Percentiles rank a stretch among this genome's conserved stretches.
Evolutionary conservation across 2,329 filamentous ascomycete genomes (phyloP).

Genomic region (Diplodia mutila): DNA sequence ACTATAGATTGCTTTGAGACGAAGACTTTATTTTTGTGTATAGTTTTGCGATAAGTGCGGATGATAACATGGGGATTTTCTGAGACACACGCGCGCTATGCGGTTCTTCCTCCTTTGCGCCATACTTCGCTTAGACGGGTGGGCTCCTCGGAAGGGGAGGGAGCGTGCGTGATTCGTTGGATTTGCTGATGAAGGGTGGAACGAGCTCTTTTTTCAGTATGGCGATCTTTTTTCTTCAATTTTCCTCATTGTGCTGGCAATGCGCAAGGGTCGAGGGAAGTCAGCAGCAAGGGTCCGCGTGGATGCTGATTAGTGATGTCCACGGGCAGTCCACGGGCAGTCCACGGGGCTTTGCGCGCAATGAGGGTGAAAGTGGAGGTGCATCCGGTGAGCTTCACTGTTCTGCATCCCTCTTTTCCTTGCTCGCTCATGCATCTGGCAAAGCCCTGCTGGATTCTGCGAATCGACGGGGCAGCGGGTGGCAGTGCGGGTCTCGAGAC

Average conservation of each 20-base stretch:
- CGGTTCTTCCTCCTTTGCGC: neutral
- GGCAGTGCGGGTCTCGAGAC: neutral
- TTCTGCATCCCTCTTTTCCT: neutral
- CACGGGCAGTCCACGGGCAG: neutral
- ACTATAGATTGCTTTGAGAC: neutral
- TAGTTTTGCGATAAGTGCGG: neutral
- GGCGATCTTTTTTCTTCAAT: neutral
- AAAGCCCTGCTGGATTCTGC: neutral
- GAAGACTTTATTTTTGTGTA: neutral
- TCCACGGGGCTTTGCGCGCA: neutral
- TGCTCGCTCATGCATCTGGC: neutral
- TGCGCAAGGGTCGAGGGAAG: neutral
- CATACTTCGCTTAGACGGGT: neutral
- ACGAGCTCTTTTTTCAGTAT: neutral
- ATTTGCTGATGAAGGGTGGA: neutral
- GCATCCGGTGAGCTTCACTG: neutral
- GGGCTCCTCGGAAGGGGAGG: neutral
- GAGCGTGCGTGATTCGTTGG: neutral
- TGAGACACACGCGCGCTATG: neutral
- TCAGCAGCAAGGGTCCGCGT: neutral
- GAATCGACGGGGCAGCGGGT: neutral
- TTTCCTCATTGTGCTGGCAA: neutral
- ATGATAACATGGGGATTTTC: neutral
- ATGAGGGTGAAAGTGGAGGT: neutral
- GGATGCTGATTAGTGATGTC: neutral